Conservation (phyloP, 768 basidiomycete species). For the Suillus fuscotomentosus region DNA sequence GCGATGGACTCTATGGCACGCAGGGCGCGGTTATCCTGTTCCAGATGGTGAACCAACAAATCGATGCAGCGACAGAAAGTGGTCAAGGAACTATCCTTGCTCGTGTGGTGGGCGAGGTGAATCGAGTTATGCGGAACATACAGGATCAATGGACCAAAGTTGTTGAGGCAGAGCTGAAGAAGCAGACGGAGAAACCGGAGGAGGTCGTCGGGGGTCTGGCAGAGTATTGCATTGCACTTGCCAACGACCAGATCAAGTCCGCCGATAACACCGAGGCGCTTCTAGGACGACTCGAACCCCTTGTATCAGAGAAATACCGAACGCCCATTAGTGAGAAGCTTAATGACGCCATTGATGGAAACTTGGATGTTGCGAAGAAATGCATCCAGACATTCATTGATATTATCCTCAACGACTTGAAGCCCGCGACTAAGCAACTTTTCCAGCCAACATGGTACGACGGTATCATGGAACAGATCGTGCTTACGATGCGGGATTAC, state of each 20-base stretch:
- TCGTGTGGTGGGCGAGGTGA: conserved; percentile 83
- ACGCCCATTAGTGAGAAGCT: conserved; percentile 78
- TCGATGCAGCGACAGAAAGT: conserved; percentile 93
- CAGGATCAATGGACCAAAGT: conserved; percentile 88
- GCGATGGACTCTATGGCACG: conserved; percentile 86
- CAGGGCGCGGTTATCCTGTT: conserved; percentile 95
- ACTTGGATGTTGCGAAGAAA: conserved; percentile 96
- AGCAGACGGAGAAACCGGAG: conserved; percentile 84
- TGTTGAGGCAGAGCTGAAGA: conserved; percentile 83
- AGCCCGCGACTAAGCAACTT: conserved; percentile 78
- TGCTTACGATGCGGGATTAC: conserved; percentile 96
- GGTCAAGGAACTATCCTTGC: conserved; percentile 93
- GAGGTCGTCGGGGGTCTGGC: conserved; percentile 86
- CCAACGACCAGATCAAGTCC: conserved; percentile 96
- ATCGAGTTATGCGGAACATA: conserved; percentile 84
- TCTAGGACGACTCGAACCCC: conserved; percentile 79
- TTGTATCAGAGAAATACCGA: conserved; percentile 92
- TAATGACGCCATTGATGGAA: conserved; percentile 97
- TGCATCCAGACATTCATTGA: conserved; percentile 94
- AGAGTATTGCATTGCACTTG: conserved; percentile 94
- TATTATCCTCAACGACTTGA: conserved; percentile 93
- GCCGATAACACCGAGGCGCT: conserved; percentile 92
- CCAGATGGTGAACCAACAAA: conserved; percentile 97
- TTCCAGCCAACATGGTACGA: conserved; percentile 92
- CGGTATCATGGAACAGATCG: conserved; percentile 79